A percentile compares a stretch with the other conserved stretches of the same genome.
Conservation (phyloP, 176 grass and related monocot genomes). For the Zea mays region DNA sequence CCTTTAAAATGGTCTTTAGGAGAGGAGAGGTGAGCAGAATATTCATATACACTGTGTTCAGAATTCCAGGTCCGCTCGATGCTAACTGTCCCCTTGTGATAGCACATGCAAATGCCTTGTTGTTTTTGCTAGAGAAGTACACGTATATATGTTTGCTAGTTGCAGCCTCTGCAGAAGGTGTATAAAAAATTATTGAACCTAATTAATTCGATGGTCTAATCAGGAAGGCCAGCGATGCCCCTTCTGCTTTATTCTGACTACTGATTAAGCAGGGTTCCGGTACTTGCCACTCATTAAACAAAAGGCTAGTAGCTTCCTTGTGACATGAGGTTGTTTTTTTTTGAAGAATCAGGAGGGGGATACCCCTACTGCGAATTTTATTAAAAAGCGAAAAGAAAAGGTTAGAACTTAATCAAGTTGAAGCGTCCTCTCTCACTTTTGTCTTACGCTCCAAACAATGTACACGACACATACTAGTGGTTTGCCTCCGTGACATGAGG, state of each 20-base stretch:
- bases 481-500: conserved; percentile 14
- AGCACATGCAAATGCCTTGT: conserved; percentile 44
- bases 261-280: conserved; percentile 23
- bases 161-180: conserved; percentile 34
- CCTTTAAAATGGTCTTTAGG: conserved; percentile 20
- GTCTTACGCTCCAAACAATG: too few species aligned
- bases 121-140: neutral
- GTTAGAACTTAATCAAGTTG: too few species aligned
- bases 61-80: conserved; percentile 27
- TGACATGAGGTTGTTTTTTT: conserved; percentile 3
- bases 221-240: conserved; percentile 21
- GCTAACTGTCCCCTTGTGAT: conserved; percentile 36
- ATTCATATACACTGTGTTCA: conserved; percentile 26
- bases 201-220: conserved; percentile 34
- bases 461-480: too few species aligned
- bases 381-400: too few species aligned
- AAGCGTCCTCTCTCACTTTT: too few species aligned
- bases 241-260: conserved; percentile 21
- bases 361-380: too few species aligned
- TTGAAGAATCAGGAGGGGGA: too few species aligned
- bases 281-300: conserved; percentile 30
- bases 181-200: conserved; percentile 31
- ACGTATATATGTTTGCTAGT: neutral
- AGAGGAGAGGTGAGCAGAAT: conserved; percentile 16
- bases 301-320: conserved; percentile 23